Evolutionary conservation across 2,329 filamentous ascomycete species (phyloP).

Genomic region (Aspergillus quadricinctus): DNA sequence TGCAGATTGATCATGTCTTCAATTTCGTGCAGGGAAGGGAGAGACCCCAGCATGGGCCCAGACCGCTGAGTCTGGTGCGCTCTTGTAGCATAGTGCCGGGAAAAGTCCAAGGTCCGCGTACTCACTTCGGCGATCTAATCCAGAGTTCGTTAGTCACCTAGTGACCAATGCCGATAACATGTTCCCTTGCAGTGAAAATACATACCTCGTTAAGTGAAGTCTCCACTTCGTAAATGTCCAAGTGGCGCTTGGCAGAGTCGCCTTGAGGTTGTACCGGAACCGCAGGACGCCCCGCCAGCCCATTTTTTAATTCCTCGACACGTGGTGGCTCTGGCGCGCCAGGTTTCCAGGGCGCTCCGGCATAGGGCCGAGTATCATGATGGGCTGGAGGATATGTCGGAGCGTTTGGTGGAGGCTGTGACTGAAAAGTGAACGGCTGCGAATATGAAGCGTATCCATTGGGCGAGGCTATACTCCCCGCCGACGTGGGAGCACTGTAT

Average conservation of each 20-base stretch:
- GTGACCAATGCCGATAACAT: background rate
- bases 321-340: constrained; percentile 22
- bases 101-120: constrained; percentile 43
- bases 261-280: constrained; percentile 32
- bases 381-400: constrained; percentile 28
- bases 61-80: constrained; percentile 44
- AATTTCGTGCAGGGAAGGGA: constrained; percentile 43
- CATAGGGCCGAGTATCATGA: constrained; percentile 31
- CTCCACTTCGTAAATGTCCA: constrained; percentile 59
- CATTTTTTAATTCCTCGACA: constrained; percentile 34
- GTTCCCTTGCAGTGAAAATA: constrained; percentile 2
- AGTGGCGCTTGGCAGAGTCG: constrained; percentile 57
- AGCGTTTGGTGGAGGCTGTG: constrained; percentile 26
- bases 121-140: constrained; percentile 43
- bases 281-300: constrained; percentile 21
- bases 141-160: constrained; percentile 10
- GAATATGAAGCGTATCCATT: constrained; percentile 30
- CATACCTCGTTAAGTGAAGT: constrained; percentile 46
- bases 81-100: constrained; percentile 38
- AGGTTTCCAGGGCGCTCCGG: constrained; percentile 24
- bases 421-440: constrained; percentile 30
- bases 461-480: constrained; percentile 38
- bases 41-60: constrained; percentile 38
- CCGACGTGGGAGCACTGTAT: constrained; percentile 33
- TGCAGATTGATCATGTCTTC: constrained; percentile 45